These are phyloP conservation scores for Coemansia sp. DNA, from an alignment of 192 early-diverging fungal species.

Conservation along the genomic window DNA sequence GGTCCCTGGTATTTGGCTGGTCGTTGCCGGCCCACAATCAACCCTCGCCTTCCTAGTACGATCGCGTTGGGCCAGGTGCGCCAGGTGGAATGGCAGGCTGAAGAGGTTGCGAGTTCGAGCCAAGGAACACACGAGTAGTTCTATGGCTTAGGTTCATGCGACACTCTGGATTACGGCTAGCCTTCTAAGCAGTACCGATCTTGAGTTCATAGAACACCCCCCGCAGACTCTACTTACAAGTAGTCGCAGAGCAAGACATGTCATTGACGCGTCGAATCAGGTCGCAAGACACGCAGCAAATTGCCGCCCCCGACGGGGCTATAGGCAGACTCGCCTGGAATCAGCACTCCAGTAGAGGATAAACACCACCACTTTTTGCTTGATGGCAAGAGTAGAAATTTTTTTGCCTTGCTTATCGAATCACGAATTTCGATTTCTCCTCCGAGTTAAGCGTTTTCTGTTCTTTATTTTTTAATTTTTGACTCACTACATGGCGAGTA, in stretches of 20 bases:
- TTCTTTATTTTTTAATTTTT: not conserved
- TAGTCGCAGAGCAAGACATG: too few species aligned
- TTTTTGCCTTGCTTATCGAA: not conserved
- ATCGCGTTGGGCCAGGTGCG: not conserved
- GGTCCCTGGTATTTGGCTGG: not conserved
- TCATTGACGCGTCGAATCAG: too few species aligned
- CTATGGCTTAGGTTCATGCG: not conserved
- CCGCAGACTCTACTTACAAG: too few species aligned
- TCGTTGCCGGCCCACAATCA: not conserved
- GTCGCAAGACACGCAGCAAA: too few species aligned
- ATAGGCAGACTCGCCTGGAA: not conserved
- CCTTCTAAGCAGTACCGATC: not conserved
- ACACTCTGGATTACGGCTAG: not conserved
- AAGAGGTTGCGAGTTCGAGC: not conserved
- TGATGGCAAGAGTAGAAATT: not conserved
- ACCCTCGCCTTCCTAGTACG: not conserved
- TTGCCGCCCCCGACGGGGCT: too few species aligned
- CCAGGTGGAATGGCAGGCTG: not conserved
- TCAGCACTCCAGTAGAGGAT: not conserved
- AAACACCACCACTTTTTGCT: not conserved
- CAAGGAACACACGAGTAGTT: not conserved
- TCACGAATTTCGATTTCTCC: not conserved
- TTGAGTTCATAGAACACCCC: too few species aligned
- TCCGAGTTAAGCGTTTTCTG: not conserved
- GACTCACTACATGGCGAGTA: conserved; percentile 18